phyloP scores from a whole-genome alignment of 139 green algal genomes.

The Yamagishiella unicocca region DNA sequence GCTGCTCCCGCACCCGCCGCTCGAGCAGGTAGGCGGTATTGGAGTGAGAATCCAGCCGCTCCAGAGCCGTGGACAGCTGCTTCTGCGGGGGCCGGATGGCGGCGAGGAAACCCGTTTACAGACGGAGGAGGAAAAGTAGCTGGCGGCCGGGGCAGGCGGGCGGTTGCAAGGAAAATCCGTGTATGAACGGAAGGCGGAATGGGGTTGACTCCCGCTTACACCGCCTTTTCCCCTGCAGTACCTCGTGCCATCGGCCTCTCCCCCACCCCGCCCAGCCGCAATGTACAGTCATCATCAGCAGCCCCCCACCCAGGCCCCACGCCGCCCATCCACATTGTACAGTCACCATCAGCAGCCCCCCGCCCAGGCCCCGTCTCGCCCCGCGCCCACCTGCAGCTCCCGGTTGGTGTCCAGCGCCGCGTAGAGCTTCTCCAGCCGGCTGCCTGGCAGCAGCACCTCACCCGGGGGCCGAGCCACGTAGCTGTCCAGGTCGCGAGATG shows the following conservation, averaged over 20 bases:
- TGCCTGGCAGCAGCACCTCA: conserved; percentile 18
- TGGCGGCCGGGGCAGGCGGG: neutral
- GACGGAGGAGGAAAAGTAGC: neutral
- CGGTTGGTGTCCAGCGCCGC: conserved; percentile 51
- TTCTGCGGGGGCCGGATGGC: conserved; percentile 4
- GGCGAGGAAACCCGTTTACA: too few species aligned
- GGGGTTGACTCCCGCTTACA: too few species aligned
- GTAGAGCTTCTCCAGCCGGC: conserved; percentile 40
- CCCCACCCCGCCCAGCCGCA: too few species aligned
- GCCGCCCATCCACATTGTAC: too few species aligned
- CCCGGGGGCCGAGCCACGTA: conserved; percentile 18
- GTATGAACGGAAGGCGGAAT: neutral
- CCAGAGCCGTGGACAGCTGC: neutral
- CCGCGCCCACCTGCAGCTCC: conserved; percentile 29
- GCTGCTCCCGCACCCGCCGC: conserved; percentile 28
- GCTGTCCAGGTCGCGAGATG: neutral
- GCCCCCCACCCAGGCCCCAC: too few species aligned
- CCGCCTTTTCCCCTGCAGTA: too few species aligned
- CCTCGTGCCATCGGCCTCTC: too few species aligned
- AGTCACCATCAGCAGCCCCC: neutral
- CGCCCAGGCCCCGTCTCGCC: too few species aligned
- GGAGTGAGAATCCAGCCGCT: conserved; percentile 13
- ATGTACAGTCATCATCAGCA: too few species aligned
- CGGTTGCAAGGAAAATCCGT: too few species aligned
- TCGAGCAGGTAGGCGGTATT: conserved; percentile 32